These are phyloP conservation scores for Sporothrix pseudoabietina DNA, from an alignment of 2,329 filamentous ascomycete species.

Conservation along the genomic window DNA sequence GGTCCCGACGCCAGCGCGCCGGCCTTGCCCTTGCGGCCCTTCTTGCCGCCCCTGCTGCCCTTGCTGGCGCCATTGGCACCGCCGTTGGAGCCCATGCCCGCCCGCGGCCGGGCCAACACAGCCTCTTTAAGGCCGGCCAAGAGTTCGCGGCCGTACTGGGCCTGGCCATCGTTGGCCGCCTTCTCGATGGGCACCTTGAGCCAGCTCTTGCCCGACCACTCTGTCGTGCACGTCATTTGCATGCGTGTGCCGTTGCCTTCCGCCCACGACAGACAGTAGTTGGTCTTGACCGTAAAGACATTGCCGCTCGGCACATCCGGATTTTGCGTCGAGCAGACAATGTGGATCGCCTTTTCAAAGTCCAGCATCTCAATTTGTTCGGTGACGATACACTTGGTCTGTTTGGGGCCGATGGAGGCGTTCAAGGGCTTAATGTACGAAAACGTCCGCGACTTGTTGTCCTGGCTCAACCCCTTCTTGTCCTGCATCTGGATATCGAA, in stretches of 20 bases:
- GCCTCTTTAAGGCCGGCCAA: slow-evolving; percentile 72
- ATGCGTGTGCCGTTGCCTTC: slow-evolving; percentile 82
- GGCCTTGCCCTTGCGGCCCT: slow-evolving; percentile 54
- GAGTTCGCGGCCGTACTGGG: slow-evolving; percentile 77
- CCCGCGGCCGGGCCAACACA: slow-evolving; percentile 65
- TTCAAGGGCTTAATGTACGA: slow-evolving; percentile 90
- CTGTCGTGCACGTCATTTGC: slow-evolving; percentile 84
- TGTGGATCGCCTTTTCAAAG: slow-evolving; percentile 79
- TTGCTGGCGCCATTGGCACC: slow-evolving; percentile 35
- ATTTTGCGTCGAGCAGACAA: slow-evolving; percentile 83
- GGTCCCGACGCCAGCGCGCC: slow-evolving; percentile 49
- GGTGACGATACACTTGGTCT: slow-evolving; percentile 90
- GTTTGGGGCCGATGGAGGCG: slow-evolving; percentile 81
- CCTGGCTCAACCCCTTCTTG: slow-evolving; percentile 73
- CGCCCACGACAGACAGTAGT: slow-evolving; percentile 92
- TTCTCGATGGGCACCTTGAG: slow-evolving; percentile 96
- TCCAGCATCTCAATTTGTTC: slow-evolving; percentile 85
- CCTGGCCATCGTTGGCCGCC: slow-evolving; percentile 87
- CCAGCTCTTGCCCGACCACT: slow-evolving; percentile 99
- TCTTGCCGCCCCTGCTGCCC: slow-evolving; percentile 46
- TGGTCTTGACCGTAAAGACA: slow-evolving; percentile 88
- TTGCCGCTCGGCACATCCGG: slow-evolving; percentile 95
- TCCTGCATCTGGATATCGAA: slow-evolving; percentile 85
- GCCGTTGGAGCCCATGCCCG: slow-evolving; percentile 50
- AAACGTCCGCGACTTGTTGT: slow-evolving; percentile 73